Evolutionary conservation across 1,284 basidiomycete species (phyloP).

Genomic region (Sporisorium scitamineum): DNA sequence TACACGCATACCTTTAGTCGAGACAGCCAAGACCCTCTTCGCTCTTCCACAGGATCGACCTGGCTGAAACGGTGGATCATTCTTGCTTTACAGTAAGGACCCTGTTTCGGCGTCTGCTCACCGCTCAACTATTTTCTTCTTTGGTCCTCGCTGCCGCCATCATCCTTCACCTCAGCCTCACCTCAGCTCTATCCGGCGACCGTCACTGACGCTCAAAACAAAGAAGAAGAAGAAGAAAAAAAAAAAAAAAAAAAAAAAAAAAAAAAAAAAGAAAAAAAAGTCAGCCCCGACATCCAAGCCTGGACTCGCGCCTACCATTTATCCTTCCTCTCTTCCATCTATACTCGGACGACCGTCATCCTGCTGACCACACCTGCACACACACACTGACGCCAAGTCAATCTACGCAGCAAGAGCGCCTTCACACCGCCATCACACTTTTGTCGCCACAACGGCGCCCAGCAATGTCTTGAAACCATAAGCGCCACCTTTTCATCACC

Average conservation of each 20-base stretch:
- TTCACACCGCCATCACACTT: too few relatives aligned
- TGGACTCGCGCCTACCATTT: neutral
- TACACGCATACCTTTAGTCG: too few relatives aligned
- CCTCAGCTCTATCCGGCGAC: neutral
- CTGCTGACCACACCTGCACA: neutral
- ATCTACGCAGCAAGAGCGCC: too few relatives aligned
- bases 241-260: neutral
- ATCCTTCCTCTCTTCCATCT: neutral
- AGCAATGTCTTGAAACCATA: conserved; percentile 19
- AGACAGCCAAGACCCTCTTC: neutral
- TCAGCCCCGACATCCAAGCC: neutral
- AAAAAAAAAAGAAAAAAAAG: neutral
- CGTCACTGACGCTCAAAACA: neutral
- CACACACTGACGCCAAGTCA: neutral
- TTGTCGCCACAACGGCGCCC: neutral
- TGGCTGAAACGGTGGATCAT: neutral
- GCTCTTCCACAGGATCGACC: neutral
- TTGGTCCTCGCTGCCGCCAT: neutral
- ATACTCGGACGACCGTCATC: neutral
- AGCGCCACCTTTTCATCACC: neutral
- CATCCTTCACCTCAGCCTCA: neutral
- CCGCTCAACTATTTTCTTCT: neutral
- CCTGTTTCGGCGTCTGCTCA: neutral
- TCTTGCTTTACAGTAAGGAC: neutral
- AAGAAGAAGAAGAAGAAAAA: neutral